phyloP scores from a whole-genome alignment of 179 eudicot species.

The Beta corolliflora region DNA sequence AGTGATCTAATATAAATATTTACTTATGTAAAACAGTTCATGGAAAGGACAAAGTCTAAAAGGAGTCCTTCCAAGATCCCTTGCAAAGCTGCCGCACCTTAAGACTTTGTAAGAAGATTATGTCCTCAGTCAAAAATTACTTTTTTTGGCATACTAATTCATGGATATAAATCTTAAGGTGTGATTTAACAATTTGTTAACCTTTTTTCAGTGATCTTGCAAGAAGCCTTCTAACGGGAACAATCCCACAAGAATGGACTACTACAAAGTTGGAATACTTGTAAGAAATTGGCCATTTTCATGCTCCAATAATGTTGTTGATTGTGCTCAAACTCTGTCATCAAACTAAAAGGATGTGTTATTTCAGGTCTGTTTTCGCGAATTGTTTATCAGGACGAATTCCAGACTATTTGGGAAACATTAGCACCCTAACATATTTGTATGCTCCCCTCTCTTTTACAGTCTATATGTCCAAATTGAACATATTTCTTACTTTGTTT shows the following conservation, averaged over 20 bases:
- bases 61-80: conserved; percentile 27
- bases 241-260: conserved; percentile 18
- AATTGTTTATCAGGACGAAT: conserved; percentile 55
- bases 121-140: background rate
- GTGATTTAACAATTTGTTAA: background rate
- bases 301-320: background rate
- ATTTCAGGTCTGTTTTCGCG: conserved; percentile 36
- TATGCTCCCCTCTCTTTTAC: conserved; percentile 26
- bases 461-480: background rate
- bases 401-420: conserved; percentile 49
- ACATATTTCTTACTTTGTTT: background rate
- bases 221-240: conserved; percentile 16
- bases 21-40: conserved; percentile 6
- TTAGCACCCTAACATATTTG: conserved; percentile 40
- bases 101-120: conserved; percentile 14
- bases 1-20: no score
- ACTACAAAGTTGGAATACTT: conserved; percentile 30
- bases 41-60: conserved; percentile 26
- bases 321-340: background rate
- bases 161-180: background rate
- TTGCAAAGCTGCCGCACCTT: conserved; percentile 24
- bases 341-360: background rate
- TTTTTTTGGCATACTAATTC: background rate
- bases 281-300: conserved; percentile 30
- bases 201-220: conserved; percentile 1